Evolutionary conservation across 192 early-diverging fungal species (phyloP), one percentile per base, ranked within the genome.

Genomic region (Fimicolochytrium jonesii): DNA sequence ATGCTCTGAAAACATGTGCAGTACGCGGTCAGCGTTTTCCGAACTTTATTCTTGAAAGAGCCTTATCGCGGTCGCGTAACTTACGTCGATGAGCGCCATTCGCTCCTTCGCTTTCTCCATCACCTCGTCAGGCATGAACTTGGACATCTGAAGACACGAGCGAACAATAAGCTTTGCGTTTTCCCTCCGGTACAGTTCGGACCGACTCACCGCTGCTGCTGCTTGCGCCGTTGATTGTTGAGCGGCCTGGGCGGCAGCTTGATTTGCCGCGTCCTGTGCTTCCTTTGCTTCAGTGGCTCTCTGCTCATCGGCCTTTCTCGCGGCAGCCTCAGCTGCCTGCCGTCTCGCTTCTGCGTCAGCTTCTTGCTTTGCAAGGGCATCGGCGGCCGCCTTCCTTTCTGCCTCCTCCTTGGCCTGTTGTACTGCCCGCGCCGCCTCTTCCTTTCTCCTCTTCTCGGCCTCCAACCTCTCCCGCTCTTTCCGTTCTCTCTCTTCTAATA

Each of bases 371-470:
- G 63, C 58, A 30, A 22, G 31, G 39, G 30, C 39, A 10, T 46
- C 57, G 34, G 62, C 32, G 3, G 58, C 58, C 25, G 58, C 58
- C 22, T 50, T 29, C 33, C 10, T 28, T 31, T 60, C 29, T 3
- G 42, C 52, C 56, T 48, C 44, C 28, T 55, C 53, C 37, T 22
- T 17, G 18, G 48, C 34, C 29, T 57, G 37, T 49, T 71, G 62
- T 30, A 39, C 68, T 25, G 9, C 56, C 13, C n/a, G 36, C 3
- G 5, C 35, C 4, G 56, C 56, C 28, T 51, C 17, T 23, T 33
- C 32, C 30, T 23, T 36, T 50, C n/a, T 39, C 26, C 26, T 17
- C 58, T 65, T 46, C 23, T 56, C 15, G 7, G 6, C 37, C 6
- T 32, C 62, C 22, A 15, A 20, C 15, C 15, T 3, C 20, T 17